Base-by-base conservation (phyloP, 441 rosid genomes). In the Erodium moschatum region DNA sequence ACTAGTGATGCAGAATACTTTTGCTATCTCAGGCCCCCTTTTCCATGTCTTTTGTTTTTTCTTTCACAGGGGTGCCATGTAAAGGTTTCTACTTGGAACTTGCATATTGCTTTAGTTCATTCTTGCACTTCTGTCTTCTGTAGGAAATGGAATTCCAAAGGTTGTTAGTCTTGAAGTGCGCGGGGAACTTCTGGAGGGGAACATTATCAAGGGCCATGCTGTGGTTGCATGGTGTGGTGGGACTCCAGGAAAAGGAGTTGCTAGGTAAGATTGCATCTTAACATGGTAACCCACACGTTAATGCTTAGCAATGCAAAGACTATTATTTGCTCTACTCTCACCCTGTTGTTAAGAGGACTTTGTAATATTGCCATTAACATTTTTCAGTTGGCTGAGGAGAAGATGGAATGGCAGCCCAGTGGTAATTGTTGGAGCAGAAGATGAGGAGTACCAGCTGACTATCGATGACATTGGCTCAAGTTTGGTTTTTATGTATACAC, bases 161-260 rank as follows among this genome's bases (percentile, higher is more conserved):
- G 97, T 85, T 84, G 84, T 87, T 76, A 85, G 80, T 83, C 91
- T 94, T 80, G 97, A 94, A 83, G 88, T 94, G 68, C 76, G 54
- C 2, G 99, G 99, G 50, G 94, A 87, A 73, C 84, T 94, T 66
- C 86, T 91, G 54, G 99, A 94, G 79, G 99, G 97, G 73, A 87
- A 85, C 72, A 65, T 77, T 64, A 67, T 94, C 73, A 87, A 76
- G 73, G 97, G 97, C 65, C 75, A 77, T 67, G 92, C 89, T 71
- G 81, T 83, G 79, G 87, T 94, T 75, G 97, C 99, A 70, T 94
- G 99, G 99, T 89, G 97, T 70, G 97, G 99, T 71, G 99, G 97
- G 75, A 87, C 87, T 73, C 97, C 97, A 1, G 97, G 97, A 68
- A 91, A 86, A 78, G 86, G 97, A 66, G 97, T 89, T 80, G 85